Percentiles rank a stretch among this genome's conserved stretches.
Evolutionary conservation across 2,329 filamentous ascomycete species (phyloP).

Genomic region (Ceratocystis cubensis): DNA sequence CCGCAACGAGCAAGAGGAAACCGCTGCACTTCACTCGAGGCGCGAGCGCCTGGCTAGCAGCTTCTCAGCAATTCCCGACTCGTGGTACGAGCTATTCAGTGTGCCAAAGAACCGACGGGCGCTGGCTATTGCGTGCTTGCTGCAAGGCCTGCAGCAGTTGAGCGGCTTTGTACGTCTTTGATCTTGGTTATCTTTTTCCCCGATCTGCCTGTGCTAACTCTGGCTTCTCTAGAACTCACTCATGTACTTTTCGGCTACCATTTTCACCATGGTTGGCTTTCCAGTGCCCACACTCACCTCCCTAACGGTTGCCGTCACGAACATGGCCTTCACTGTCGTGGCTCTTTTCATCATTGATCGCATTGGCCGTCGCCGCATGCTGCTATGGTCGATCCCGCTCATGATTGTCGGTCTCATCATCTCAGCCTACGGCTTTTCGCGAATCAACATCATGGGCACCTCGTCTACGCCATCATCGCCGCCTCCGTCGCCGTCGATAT

Average conservation of each 20-base stretch:
- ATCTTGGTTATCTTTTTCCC: background rate
- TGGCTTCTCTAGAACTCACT: constrained; percentile 53
- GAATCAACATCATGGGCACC: constrained; percentile 37
- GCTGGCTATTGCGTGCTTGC: constrained; percentile 68
- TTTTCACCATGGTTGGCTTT: constrained; percentile 68
- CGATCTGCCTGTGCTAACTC: background rate
- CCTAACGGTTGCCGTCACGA: constrained; percentile 68
- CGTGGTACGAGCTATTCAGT: constrained; percentile 41
- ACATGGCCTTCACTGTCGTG: constrained; percentile 65
- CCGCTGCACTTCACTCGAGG: constrained; percentile 29
- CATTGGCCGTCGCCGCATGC: constrained; percentile 64
- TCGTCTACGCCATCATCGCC: background rate
- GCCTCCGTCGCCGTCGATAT: background rate
- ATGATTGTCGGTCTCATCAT: constrained; percentile 64
- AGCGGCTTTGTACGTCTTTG: constrained; percentile 57
- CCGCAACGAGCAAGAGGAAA: constrained; percentile 47
- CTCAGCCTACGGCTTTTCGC: constrained; percentile 60
- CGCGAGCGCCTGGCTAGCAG: constrained; percentile 29
- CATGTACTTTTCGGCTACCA: constrained; percentile 83
- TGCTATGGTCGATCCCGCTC: constrained; percentile 71
- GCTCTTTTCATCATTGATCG: constrained; percentile 67
- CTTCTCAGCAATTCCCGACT: constrained; percentile 24
- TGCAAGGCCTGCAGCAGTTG: constrained; percentile 79
- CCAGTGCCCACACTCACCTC: constrained; percentile 66
- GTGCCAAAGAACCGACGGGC: constrained; percentile 59